These are phyloP conservation scores for Blastomyces parvus DNA, from an alignment of 2,329 filamentous ascomycete genomes.

Conservation along the genomic window DNA sequence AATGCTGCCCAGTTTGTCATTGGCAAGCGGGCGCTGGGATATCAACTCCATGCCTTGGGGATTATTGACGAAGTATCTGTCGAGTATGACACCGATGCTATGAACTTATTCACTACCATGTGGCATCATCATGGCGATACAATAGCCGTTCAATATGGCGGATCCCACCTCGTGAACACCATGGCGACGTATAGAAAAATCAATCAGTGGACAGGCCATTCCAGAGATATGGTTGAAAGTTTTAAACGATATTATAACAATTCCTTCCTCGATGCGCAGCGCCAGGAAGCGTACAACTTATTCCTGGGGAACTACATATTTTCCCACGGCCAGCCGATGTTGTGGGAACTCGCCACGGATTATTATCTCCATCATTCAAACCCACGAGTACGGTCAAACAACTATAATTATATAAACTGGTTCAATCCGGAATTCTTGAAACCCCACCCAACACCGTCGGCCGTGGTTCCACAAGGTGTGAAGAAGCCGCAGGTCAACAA, in stretches of 20 bases:
- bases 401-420: slow-evolving; percentile 78
- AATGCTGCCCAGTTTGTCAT: slow-evolving; percentile 98
- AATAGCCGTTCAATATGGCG: slow-evolving; percentile 94
- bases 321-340: slow-evolving; percentile 75
- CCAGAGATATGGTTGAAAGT: slow-evolving; percentile 96
- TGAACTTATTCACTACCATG: slow-evolving; percentile 97
- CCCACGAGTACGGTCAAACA: slow-evolving; percentile 61
- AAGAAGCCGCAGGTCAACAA: slow-evolving; percentile 38
- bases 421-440: slow-evolving; percentile 66
- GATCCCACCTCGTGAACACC: slow-evolving; percentile 94
- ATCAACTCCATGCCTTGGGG: slow-evolving; percentile 85
- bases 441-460: slow-evolving; percentile 49
- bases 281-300: slow-evolving; percentile 94
- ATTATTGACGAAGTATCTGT: slow-evolving; percentile 70
- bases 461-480: slow-evolving; percentile 14
- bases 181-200: slow-evolving; percentile 99
- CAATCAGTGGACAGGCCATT: slow-evolving; percentile 97
- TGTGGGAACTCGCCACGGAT: slow-evolving; percentile 92
- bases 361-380: slow-evolving; percentile 92
- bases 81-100: slow-evolving; percentile 88
- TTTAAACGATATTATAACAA: slow-evolving; percentile 99
- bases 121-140: slow-evolving; percentile 97
- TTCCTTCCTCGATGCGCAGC: slow-evolving; percentile 92
- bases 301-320: slow-evolving; percentile 96
- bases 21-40: slow-evolving; percentile 82